These are phyloP conservation scores for Kodamaea hsintzibuensis DNA, from an alignment of 805 yeast genomes.

Conservation along the genomic window DNA sequence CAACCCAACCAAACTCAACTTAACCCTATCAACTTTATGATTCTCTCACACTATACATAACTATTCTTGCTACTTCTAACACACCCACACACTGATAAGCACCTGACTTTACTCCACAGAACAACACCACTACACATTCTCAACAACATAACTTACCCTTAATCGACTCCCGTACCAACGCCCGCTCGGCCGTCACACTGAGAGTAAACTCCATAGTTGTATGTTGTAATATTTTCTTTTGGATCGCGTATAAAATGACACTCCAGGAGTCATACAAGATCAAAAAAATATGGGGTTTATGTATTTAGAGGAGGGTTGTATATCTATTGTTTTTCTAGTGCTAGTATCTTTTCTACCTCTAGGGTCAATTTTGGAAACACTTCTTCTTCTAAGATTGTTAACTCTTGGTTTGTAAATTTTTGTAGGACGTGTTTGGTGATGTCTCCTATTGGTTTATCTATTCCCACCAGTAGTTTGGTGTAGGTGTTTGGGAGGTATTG, in stretches of 20 bases:
- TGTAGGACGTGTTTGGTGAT: conserved; percentile 68
- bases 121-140: not conserved
- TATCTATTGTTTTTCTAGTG: conserved; percentile 9
- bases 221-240: not conserved
- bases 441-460: conserved; percentile 62
- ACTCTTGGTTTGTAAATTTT: conserved; percentile 49
- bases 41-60: too few relatives aligned
- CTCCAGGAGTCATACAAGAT: not conserved
- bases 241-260: conserved; percentile 1
- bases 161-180: conserved; percentile 54
- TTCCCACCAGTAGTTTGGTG: conserved; percentile 73
- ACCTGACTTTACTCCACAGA: not conserved
- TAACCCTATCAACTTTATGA: too few relatives aligned
- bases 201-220: conserved; percentile 46
- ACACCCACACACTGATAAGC: too few relatives aligned
- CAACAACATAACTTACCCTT: conserved; percentile 35
- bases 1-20: too few relatives aligned
- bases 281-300: not conserved
- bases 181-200: conserved; percentile 51
- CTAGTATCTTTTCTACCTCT: conserved; percentile 36
- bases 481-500: conserved; percentile 49
- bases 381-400: conserved; percentile 35
- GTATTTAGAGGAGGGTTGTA: not conserved
- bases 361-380: conserved; percentile 43
- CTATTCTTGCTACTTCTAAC: too few relatives aligned